phyloP scores from a whole-genome alignment of 163 green algal species.

The Prototheca cutis region DNA sequence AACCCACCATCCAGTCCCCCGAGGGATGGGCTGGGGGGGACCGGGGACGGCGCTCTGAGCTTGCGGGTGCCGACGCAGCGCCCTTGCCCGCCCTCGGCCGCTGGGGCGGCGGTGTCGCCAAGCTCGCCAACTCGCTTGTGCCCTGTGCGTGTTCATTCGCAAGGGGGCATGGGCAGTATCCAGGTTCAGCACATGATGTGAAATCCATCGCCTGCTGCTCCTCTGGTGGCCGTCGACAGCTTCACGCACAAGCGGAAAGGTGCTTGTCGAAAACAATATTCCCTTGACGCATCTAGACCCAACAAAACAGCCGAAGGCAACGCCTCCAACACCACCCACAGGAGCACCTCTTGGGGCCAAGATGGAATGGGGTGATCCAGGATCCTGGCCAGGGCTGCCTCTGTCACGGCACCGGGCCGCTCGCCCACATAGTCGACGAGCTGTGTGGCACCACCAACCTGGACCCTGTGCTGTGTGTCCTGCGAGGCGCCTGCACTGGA shows the following conservation, averaged over 20 bases:
- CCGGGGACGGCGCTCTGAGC: too few relatives aligned
- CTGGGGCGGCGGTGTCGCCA: not conserved
- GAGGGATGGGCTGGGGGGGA: not conserved
- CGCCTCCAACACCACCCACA: too few relatives aligned
- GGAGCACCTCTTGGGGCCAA: not conserved
- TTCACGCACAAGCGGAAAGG: too few relatives aligned
- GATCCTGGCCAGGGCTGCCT: conserved; percentile 14
- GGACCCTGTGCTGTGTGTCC: not conserved
- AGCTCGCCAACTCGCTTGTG: not conserved
- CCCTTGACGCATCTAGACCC: too few relatives aligned
- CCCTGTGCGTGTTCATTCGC: too few relatives aligned
- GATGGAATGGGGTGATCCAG: conserved; percentile 7
- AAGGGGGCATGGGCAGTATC: too few relatives aligned
- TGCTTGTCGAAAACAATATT: too few relatives aligned
- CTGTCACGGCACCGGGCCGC: conserved; percentile 10
- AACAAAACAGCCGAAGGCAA: too few relatives aligned
- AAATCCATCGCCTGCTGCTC: too few relatives aligned
- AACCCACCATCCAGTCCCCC: not conserved
- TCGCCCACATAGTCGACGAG: conserved; percentile 8
- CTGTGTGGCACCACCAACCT: not conserved
- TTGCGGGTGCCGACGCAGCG: not conserved
- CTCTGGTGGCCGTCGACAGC: too few relatives aligned
- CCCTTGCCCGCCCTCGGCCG: not conserved
- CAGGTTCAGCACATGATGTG: too few relatives aligned
- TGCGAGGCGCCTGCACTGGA: too few relatives aligned